phyloP scores from a whole-genome alignment of 192 early-diverging fungal genomes.

The Mortierella alpina region DNA sequence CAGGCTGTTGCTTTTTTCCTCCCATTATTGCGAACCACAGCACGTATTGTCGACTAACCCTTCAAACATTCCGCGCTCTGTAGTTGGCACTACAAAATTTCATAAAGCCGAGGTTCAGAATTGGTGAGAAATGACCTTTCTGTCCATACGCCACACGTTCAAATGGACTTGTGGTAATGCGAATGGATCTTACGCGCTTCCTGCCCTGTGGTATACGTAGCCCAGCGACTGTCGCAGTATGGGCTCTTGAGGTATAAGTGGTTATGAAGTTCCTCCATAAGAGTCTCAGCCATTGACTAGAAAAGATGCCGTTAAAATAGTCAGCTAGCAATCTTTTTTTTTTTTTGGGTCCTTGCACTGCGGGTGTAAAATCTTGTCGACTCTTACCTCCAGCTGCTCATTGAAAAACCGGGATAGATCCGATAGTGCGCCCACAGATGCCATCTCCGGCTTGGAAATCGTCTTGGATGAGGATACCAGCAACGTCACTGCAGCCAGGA shows the following conservation, averaged over 20 bases:
- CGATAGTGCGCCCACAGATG: conserved; percentile 74
- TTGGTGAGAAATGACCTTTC: too few species aligned
- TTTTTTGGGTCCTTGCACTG: background rate
- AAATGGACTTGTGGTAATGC: background rate
- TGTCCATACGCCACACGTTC: too few species aligned
- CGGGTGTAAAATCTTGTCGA: background rate
- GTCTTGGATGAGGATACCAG: conserved; percentile 73
- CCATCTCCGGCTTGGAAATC: conserved; percentile 71
- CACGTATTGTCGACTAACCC: conserved; percentile 22
- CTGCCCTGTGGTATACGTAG: conserved; percentile 64
- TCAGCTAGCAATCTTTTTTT: background rate
- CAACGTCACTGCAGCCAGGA: conserved; percentile 71
- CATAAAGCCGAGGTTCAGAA: background rate
- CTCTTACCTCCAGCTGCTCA: conserved; percentile 58
- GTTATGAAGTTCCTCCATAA: conserved; percentile 83
- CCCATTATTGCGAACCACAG: too few species aligned
- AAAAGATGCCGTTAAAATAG: background rate
- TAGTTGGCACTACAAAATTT: conserved; percentile 23
- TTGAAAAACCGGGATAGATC: conserved; percentile 74
- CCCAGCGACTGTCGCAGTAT: conserved; percentile 77
- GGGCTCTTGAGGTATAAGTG: conserved; percentile 83
- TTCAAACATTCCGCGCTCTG: conserved; percentile 51
- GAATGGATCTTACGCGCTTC: conserved; percentile 55
- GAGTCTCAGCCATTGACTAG: conserved; percentile 67
- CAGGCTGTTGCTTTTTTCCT: too few species aligned